Conservation (phyloP, 2,329 filamentous ascomycete species). For the Aspergillus carbonarius region DNA sequence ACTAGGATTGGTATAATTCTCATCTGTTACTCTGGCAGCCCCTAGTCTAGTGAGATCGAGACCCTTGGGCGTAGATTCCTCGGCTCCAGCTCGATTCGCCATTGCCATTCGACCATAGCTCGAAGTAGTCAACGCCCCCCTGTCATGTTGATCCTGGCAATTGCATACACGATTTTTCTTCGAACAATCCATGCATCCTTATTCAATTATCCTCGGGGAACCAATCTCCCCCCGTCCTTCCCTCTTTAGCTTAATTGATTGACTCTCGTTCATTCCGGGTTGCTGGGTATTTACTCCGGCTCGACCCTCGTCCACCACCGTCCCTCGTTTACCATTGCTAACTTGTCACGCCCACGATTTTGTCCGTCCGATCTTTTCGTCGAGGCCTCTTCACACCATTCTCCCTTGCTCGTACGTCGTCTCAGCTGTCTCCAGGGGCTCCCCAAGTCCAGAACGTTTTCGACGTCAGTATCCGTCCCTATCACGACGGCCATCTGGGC, state of each 20-base stretch:
- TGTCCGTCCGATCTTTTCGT: slow-evolving; percentile 3
- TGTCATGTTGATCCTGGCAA: slow-evolving; percentile 12
- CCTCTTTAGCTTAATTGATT: slow-evolving; percentile 14
- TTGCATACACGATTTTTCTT: slow-evolving; percentile 15
- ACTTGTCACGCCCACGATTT: slow-evolving; percentile 3
- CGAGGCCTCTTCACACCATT: not conserved
- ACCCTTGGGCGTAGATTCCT: not conserved
- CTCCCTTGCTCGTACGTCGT: not conserved
- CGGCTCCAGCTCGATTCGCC: not conserved
- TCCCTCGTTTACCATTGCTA: slow-evolving; percentile 9
- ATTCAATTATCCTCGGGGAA: slow-evolving; percentile 14
- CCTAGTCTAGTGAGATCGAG: slow-evolving; percentile 6
- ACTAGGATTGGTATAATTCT: not conserved
- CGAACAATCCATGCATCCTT: slow-evolving; percentile 18
- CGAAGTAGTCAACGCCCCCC: slow-evolving; percentile 10
- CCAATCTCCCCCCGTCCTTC: slow-evolving; percentile 8
- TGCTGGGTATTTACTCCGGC: slow-evolving; percentile 13
- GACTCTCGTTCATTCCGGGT: slow-evolving; percentile 11
- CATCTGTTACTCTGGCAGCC: slow-evolving; percentile 2
- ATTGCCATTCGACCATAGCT: slow-evolving; percentile 7
- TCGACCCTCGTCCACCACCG: slow-evolving; percentile 2
- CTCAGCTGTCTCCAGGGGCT: not conserved
- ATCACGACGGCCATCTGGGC: not conserved
- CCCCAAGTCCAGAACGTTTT: not conserved
- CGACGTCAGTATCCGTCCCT: not conserved